Evolutionary conservation across 257 asterid genomes (phyloP).

Genomic region (Solanum dulcamara): DNA sequence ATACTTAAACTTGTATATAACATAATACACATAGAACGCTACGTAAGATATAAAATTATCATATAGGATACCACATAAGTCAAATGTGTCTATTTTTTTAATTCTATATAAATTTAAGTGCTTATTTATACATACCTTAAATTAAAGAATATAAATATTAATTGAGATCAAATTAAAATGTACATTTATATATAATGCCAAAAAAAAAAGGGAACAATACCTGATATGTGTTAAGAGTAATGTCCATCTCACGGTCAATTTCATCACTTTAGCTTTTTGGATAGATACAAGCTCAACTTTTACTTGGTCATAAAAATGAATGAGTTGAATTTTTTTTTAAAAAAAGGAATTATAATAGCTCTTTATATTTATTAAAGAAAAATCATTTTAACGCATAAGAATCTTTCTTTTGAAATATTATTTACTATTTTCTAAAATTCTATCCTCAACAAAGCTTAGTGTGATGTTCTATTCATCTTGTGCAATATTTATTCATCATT

Average conservation of each 20-base stretch:
- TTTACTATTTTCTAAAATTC: not conserved
- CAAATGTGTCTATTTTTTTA: no score
- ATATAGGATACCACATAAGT: no score
- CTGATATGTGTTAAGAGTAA: no score
- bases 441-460: not conserved
- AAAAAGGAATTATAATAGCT: not conserved
- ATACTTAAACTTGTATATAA: no score
- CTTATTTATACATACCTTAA: no score
- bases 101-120: no score
- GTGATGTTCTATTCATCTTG: not conserved
- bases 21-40: no score
- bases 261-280: not conserved
- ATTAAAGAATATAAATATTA: no score
- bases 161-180: no score
- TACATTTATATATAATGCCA: no score
- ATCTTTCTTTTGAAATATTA: not conserved
- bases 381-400: not conserved
- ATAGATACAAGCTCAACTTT: not conserved
- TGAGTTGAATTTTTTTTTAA: not conserved
- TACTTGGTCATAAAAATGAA: not conserved
- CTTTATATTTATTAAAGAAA: not conserved
- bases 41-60: no score
- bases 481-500: not conserved
- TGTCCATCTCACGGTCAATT: not conserved
- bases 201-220: no score